Conservation (phyloP, 1,284 basidiomycete genomes). For the Ustilago curta region DNA sequence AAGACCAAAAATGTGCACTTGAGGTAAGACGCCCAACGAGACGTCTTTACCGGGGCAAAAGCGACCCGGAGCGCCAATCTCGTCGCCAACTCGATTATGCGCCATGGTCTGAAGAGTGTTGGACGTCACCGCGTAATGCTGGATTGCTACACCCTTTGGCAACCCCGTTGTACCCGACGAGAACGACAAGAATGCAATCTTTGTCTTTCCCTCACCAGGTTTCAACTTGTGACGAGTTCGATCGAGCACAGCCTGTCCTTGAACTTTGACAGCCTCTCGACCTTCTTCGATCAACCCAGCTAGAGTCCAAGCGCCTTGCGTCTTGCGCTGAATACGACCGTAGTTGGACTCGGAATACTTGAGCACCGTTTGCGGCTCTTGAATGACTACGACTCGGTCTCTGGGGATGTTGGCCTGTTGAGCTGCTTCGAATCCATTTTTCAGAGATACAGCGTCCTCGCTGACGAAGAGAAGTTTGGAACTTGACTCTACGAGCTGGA, state of each 20-base stretch:
- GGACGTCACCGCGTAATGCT: conserved; percentile 59
- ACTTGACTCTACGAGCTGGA: conserved; percentile 72
- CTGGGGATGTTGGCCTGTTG: conserved; percentile 73
- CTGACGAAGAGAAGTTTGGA: conserved; percentile 76
- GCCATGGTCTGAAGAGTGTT: conserved; percentile 67
- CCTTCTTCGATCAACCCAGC: conserved; percentile 71
- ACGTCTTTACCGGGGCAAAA: conserved; percentile 57
- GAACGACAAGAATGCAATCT: conserved; percentile 68
- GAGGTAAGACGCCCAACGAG: conserved; percentile 54
- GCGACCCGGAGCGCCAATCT: conserved; percentile 39
- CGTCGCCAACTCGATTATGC: conserved; percentile 54
- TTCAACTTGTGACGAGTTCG: conserved; percentile 70
- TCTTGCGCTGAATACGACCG: conserved; percentile 46
- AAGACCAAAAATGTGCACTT: conserved; percentile 64
- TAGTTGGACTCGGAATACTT: conserved; percentile 45
- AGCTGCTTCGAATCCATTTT: conserved; percentile 74
- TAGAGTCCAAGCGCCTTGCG: conserved; percentile 69
- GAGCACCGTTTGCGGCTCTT: conserved; percentile 42
- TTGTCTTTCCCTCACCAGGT: conserved; percentile 77
- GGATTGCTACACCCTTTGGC: conserved; percentile 68
- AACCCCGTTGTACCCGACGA: conserved; percentile 70
- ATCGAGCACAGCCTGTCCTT: conserved; percentile 71
- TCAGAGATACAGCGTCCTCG: conserved; percentile 71
- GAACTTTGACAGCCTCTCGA: conserved; percentile 72
- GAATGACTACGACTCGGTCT: conserved; percentile 65